These are phyloP conservation scores for Hibiscus syriacus DNA, from an alignment of 345 rosid genomes.

Conservation along the genomic window DNA sequence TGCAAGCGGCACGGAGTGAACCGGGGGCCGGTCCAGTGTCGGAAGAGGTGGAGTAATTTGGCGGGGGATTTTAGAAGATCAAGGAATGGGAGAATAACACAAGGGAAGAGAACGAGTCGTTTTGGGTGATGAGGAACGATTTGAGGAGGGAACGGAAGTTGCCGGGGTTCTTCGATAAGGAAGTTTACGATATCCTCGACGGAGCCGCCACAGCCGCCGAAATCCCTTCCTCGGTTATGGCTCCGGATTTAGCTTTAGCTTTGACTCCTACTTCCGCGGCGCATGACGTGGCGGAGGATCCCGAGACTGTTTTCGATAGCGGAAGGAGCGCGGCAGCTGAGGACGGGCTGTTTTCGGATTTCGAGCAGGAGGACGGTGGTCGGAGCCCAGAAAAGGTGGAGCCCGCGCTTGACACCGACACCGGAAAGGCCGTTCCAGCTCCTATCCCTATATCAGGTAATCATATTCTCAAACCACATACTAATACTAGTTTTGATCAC, in stretches of 20 bases:
- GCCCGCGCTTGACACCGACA: constrained; percentile 5
- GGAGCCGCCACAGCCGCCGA: constrained; percentile 31
- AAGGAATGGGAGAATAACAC: constrained; percentile 80
- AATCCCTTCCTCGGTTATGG: constrained; percentile 23
- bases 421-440: constrained; percentile 27
- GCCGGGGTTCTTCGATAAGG: constrained; percentile 93
- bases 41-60: constrained; percentile 94
- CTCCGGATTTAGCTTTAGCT: constrained; percentile 28
- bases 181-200: constrained; percentile 81
- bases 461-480: background rate
- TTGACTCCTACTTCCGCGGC: constrained; percentile 21
- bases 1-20: constrained; percentile 85
- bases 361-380: constrained; percentile 52
- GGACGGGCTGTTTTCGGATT: constrained; percentile 67
- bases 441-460: constrained; percentile 41
- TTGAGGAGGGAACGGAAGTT: constrained; percentile 71
- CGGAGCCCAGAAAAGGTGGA: constrained; percentile 37
- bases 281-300: constrained; percentile 19
- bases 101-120: constrained; percentile 73
- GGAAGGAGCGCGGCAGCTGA: constrained; percentile 60
- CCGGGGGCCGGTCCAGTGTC: constrained; percentile 97
- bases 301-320: constrained; percentile 49
- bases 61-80: constrained; percentile 95
- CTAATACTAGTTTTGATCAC: background rate
- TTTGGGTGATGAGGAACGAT: constrained; percentile 95